Percentiles rank a stretch among this genome's conserved stretches.
Evolutionary conservation across 2,329 filamentous ascomycete genomes (phyloP).

Genomic region (Metarhizium guizhouense): DNA sequence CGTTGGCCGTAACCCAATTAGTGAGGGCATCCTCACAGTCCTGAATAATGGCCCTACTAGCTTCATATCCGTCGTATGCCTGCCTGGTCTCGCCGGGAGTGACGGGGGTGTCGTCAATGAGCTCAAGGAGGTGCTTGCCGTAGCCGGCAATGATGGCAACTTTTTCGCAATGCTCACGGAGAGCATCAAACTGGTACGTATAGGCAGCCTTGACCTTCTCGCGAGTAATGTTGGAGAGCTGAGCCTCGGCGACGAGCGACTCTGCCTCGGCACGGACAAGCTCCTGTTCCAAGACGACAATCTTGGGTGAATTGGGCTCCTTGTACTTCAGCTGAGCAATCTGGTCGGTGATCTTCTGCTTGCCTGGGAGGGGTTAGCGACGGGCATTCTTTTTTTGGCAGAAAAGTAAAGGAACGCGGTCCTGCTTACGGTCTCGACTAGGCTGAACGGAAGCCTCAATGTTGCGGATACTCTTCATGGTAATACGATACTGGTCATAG

Average conservation of each 20-base stretch:
- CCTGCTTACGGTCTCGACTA: slow-evolving; percentile 77
- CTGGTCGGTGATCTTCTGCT: slow-evolving; percentile 98
- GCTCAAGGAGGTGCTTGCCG: slow-evolving; percentile 94
- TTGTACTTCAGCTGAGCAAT: slow-evolving; percentile 99
- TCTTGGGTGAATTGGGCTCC: slow-evolving; percentile 95
- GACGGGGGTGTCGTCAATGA: slow-evolving; percentile 93
- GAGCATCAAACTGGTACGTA: slow-evolving; percentile 94
- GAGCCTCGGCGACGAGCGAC: slow-evolving; percentile 95
- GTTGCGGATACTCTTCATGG: slow-evolving; percentile 98
- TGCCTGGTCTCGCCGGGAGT: slow-evolving; percentile 93
- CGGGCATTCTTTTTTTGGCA: not conserved
- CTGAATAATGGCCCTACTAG: slow-evolving; percentile 97
- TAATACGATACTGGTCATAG: slow-evolving; percentile 98
- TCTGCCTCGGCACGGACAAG: slow-evolving; percentile 97
- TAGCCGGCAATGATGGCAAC: slow-evolving; percentile 95
- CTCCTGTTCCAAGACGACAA: slow-evolving; percentile 96
- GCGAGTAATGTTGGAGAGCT: slow-evolving; percentile 97
- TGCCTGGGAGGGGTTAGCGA: slow-evolving; percentile 47
- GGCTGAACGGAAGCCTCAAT: slow-evolving; percentile 98
- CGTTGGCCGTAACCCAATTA: slow-evolving; percentile 91
- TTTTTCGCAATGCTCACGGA: slow-evolving; percentile 97
- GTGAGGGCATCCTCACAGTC: slow-evolving; percentile 96
- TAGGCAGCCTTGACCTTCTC: slow-evolving; percentile 99
- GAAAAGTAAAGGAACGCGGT: no score
- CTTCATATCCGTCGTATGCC: slow-evolving; percentile 96